Evolutionary conservation across 1,284 basidiomycete genomes (phyloP), one percentile per base, ranked within the genome.

Genomic region (Heimioporus punctisporus): DNA sequence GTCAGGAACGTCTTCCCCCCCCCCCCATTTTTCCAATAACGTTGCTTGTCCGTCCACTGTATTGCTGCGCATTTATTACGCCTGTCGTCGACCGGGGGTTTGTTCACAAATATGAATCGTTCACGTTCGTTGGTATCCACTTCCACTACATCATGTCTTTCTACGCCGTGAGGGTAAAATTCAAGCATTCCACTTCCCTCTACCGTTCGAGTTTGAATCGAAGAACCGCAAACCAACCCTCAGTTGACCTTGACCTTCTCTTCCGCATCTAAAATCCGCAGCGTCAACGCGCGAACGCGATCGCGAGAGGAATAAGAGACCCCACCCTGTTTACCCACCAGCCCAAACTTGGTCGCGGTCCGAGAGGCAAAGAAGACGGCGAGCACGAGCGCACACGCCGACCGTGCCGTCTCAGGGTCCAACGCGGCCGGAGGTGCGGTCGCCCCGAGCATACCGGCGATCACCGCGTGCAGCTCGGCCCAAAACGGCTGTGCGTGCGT

Each of bases 401-500:
- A 85, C n/a, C 87, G 75, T 6, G 88, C 89, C 4, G 75, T 76
- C 62, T 88, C 82, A 0, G 81, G 71, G 56, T 88, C 70, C 81
- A 41, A 83, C 61, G 86, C 74, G 34, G 77, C n/a, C n/a, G n/a
- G 31, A 11, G 31, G 31, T 17, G 17, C 31, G 31, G 31, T 34
- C 31, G 12, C 31, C 2, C 71, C 71, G 40, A 84, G 73, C 57
- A 78, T 60, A 9, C 74, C 72, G 24, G 76, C 64, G 39, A 86
- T 59, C 31, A 82, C 60, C 9, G 65, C 56, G 57, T 90, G 87
- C 30, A 81, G 56, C 27, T 85, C 80, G 0, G 80, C 81, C 86
- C 88, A 92, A 71, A 89, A 89, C 1, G 88, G 88, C 69, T 90
- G 88, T 2, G 86, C 83, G 61, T 92, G 88, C 19, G 90, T 92